Percentiles rank a stretch among this genome's conserved stretches.
Conservation (phyloP, 306 rosid species). For the Prunus salicina region DNA sequence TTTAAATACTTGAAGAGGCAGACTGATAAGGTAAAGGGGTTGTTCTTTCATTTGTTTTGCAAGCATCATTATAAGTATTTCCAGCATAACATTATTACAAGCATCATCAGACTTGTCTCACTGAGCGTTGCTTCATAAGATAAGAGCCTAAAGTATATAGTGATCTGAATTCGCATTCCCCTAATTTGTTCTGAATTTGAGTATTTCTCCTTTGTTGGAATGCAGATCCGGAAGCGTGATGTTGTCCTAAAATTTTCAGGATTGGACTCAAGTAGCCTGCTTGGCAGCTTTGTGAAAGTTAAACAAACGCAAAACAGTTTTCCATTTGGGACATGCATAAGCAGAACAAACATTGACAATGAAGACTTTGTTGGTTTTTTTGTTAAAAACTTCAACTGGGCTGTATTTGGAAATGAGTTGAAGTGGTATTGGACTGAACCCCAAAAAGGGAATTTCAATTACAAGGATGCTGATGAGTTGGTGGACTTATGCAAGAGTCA, state of each 20-base stretch:
- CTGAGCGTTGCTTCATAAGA: background rate
- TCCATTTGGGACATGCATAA: constrained; percentile 84
- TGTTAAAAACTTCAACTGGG: constrained; percentile 84
- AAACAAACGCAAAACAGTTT: constrained; percentile 61
- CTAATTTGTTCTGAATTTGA: constrained; percentile 9
- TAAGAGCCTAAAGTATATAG: background rate
- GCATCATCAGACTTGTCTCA: background rate
- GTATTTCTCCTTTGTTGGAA: constrained; percentile 9
- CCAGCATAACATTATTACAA: background rate
- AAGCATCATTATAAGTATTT: background rate
- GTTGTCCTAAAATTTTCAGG: constrained; percentile 74
- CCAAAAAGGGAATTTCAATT: constrained; percentile 72
- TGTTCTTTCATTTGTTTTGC: background rate
- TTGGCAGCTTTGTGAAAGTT: constrained; percentile 54
- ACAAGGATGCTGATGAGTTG: constrained; percentile 82
- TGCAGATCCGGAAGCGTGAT: constrained; percentile 85
- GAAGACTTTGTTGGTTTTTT: constrained; percentile 84
- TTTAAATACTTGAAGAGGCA: constrained; percentile 58
- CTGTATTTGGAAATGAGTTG: constrained; percentile 90
- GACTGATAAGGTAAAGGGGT: constrained; percentile 66
- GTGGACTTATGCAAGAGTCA: constrained; percentile 56
- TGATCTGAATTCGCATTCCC: background rate
- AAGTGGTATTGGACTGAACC: constrained; percentile 97
- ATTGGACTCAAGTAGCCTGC: constrained; percentile 24
- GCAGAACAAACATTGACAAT: constrained; percentile 76